Conservation (phyloP, 1,139 yeast species). For the Debaryomyces sp. region DNA sequence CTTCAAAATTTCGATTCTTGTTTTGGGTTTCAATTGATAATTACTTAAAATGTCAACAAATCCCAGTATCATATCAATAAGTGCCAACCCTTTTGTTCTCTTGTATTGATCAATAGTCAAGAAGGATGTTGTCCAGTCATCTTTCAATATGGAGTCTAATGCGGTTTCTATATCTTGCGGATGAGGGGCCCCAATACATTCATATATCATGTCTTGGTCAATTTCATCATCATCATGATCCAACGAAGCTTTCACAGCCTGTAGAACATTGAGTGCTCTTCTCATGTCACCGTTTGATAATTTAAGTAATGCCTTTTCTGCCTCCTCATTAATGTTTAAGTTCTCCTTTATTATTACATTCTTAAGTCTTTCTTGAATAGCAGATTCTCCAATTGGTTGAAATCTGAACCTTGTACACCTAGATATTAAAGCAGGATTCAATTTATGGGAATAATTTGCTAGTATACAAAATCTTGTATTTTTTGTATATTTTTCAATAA, state of each 20-base stretch:
- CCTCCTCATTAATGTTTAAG: constrained; percentile 58
- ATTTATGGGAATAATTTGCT: constrained; percentile 94
- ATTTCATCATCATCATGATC: constrained; percentile 50
- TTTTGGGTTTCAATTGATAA: constrained; percentile 62
- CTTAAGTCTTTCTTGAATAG: constrained; percentile 67
- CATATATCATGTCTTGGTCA: constrained; percentile 76
- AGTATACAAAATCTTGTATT: constrained; percentile 94
- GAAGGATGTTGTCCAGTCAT: constrained; percentile 84
- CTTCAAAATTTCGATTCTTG: constrained; percentile 64
- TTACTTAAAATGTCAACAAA: constrained; percentile 68
- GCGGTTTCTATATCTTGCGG: constrained; percentile 82
- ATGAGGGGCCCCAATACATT: constrained; percentile 94
- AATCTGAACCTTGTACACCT: constrained; percentile 96
- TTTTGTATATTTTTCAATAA: constrained; percentile 91
- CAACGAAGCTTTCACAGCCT: constrained; percentile 87
- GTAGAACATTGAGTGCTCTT: constrained; percentile 88
- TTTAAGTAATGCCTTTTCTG: constrained; percentile 64
- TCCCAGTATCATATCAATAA: constrained; percentile 81
- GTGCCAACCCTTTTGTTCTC: constrained; percentile 78
- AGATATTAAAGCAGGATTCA: constrained; percentile 91
- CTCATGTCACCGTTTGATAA: constrained; percentile 95
- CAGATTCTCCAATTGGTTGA: constrained; percentile 71
- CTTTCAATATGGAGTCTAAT: constrained; percentile 74
- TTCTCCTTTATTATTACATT: constrained; percentile 71
- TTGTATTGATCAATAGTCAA: constrained; percentile 66